Base-by-base conservation (phyloP, 805 yeast species). In the Kluyveromyces nonfermentans region DNA sequence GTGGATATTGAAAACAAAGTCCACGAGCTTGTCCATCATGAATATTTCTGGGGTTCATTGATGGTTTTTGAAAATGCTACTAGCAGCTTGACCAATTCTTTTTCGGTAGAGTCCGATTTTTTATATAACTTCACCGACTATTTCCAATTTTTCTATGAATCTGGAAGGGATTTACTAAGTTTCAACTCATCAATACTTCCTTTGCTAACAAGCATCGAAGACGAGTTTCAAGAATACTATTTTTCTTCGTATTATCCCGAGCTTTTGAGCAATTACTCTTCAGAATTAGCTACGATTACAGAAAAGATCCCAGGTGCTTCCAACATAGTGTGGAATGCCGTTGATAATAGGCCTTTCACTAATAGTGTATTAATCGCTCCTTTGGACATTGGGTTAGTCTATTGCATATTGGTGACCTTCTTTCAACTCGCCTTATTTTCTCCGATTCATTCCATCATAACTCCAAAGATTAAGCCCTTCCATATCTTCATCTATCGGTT, bases 361-460 rank as follows among this genome's bases (percentile, higher is more conserved):
- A 65, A 76, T 51, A 66, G 74, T 2, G 77, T 75, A 5, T 56
- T 79, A 12, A 51, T 72, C 36, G 88, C 88, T 0, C 87, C 89
- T 5, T 60, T 78, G 4, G 90, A 83, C 59, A 80, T 84, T 47
- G 93, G 93, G 41, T 70, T 82, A 50, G 80, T 85, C 59, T 84
- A 78, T 57, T 67, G 82, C 57, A 72, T 85, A 53, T 78, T 85
- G 57, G 59, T 83, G 45, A 77, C 90, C 3, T 82, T 85, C 57
- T 82, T 85, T 72, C 81, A 79, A 51, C 72, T 82, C 52, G 73
- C 61, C 25, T 73, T 83, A 67, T 80, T 79, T 55, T 63, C 63
- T 10, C 74, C 73, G 18, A 52, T 80, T 15, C 82, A 84, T 56
- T 65, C 63, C 42, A 57, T 63, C 7, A 69, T 80, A 37, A 73